These are phyloP conservation scores for Chlorella sp. DNA, from an alignment of 139 green algal genomes.

Conservation along the genomic window DNA sequence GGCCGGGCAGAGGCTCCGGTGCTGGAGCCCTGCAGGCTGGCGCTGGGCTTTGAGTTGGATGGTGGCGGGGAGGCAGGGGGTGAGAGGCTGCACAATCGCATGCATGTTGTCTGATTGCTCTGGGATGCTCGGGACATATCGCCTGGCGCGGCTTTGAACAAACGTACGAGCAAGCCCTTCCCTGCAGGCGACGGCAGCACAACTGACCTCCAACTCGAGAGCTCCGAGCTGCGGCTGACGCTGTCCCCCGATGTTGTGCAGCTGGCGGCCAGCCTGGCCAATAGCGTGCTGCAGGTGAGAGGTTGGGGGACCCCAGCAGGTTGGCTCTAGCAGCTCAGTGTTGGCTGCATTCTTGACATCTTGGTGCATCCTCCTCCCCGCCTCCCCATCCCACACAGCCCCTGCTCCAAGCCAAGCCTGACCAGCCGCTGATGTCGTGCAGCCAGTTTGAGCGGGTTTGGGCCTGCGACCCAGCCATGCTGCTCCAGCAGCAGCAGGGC, in stretches of 20 bases:
- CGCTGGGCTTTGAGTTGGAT: slow-evolving; percentile 41
- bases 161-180: not conserved
- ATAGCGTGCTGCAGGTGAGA: slow-evolving; percentile 27
- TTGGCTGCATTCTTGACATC: too few relatives aligned
- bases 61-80: too few relatives aligned
- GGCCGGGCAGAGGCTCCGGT: slow-evolving; percentile 41
- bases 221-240: slow-evolving; percentile 52
- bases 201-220: slow-evolving; percentile 53
- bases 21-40: slow-evolving; percentile 55
- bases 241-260: slow-evolving; percentile 73
- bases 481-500: not conserved
- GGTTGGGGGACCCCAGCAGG: not conserved
- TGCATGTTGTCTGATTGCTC: too few relatives aligned
- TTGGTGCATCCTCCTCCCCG: not conserved
- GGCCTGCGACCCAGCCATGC: slow-evolving; percentile 39
- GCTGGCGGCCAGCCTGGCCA: slow-evolving; percentile 48
- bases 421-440: slow-evolving; percentile 53
- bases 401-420: slow-evolving; percentile 24
- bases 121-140: too few relatives aligned
- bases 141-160: too few relatives aligned
- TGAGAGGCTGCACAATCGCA: too few relatives aligned
- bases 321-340: too few relatives aligned
- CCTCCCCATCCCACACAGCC: not conserved
- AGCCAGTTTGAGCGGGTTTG: slow-evolving; percentile 70
- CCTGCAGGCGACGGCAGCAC: too few relatives aligned